phyloP scores from a whole-genome alignment of 2,329 filamentous ascomycete species.

The Exophiala oligosperma region DNA sequence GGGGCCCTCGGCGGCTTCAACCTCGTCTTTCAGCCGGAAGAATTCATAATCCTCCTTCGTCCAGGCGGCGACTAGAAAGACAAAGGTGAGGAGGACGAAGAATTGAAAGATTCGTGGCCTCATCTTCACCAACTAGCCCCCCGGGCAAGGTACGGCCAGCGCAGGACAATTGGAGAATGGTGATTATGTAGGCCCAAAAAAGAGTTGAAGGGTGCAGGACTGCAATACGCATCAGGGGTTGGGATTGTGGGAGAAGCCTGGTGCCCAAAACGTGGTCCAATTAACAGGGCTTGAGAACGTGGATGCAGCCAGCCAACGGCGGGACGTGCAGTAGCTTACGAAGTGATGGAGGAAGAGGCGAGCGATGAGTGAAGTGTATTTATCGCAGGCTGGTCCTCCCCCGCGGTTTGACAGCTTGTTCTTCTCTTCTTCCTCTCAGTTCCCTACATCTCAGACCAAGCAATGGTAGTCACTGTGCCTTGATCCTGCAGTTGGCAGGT shows the following conservation, averaged over 20 bases:
- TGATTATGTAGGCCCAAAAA: background rate
- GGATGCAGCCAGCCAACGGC: background rate
- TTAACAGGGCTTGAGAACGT: slow-evolving; percentile 11
- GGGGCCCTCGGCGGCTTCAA: slow-evolving; percentile 70
- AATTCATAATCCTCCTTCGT: slow-evolving; percentile 96
- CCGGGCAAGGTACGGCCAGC: background rate
- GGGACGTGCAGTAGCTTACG: slow-evolving; percentile 22
- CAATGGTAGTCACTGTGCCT: slow-evolving; percentile 22
- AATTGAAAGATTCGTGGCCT: slow-evolving; percentile 64
- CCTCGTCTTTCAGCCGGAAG: slow-evolving; percentile 89
- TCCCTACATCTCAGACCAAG: slow-evolving; percentile 5
- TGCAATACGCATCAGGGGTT: slow-evolving; percentile 2
- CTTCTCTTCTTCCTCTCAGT: slow-evolving; percentile 11
- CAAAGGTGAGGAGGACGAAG: slow-evolving; percentile 67
- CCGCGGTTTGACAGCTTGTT: slow-evolving; percentile 7
- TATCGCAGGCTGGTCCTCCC: slow-evolving; percentile 11
- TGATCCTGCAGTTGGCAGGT: slow-evolving; percentile 28
- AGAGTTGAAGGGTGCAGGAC: slow-evolving; percentile 8
- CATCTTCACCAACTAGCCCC: slow-evolving; percentile 56
- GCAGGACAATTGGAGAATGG: background rate
- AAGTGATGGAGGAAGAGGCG: background rate
- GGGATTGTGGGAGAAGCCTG: slow-evolving; percentile 9
- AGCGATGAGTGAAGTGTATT: slow-evolving; percentile 17
- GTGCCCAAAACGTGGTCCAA: slow-evolving; percentile 26
- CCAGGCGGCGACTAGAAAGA: slow-evolving; percentile 72